Conservation (phyloP, 345 rosid species). For the Eucalyptus erythrocorys region DNA sequence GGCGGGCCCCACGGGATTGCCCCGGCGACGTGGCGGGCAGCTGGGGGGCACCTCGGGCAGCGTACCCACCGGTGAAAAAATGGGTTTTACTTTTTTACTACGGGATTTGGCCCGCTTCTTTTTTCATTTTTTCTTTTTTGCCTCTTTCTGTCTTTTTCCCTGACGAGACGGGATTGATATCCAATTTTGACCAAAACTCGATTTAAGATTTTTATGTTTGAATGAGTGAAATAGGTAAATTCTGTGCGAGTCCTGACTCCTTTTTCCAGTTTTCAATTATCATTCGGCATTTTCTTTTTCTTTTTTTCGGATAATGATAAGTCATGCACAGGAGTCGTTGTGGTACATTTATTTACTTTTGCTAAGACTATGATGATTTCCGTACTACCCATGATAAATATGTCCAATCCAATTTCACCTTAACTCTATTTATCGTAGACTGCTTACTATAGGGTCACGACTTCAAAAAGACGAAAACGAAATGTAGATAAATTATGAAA, state of each 20-base stretch:
- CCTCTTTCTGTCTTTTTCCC: background rate
- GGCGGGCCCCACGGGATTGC: background rate
- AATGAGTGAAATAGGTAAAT: background rate
- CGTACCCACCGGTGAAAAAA: background rate
- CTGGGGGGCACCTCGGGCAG: background rate
- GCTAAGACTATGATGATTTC: background rate
- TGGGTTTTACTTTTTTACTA: background rate
- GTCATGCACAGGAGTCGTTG: background rate
- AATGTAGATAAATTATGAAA: rapidly evolving
- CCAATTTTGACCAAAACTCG: background rate
- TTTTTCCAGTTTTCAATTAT: background rate
- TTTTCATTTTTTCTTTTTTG: background rate
- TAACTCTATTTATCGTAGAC: rapidly evolving
- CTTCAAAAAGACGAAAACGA: background rate
- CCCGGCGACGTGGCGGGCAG: background rate
- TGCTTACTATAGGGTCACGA: rapidly evolving
- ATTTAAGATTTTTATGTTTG: background rate
- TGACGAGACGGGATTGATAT: background rate
- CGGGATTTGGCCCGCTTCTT: background rate
- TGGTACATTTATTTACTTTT: background rate
- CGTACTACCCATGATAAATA: background rate
- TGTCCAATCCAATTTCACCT: background rate
- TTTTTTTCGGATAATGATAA: background rate
- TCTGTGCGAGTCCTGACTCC: background rate
- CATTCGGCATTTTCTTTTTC: background rate